These are phyloP conservation scores for Gomphus bonarii DNA, from an alignment of 1,284 basidiomycete genomes.

Conservation along the genomic window DNA sequence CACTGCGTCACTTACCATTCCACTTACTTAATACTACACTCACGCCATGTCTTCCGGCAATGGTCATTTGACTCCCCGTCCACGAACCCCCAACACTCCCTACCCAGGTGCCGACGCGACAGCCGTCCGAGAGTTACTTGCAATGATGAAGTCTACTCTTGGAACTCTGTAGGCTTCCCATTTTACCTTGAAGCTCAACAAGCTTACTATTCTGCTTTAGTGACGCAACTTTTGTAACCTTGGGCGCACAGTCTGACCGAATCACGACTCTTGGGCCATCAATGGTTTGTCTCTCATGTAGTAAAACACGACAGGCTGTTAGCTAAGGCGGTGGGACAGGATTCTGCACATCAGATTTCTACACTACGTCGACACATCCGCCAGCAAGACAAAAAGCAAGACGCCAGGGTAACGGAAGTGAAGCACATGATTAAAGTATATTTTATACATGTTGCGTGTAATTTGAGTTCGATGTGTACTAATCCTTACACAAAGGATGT, in stretches of 20 bases:
- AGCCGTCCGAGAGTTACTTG: slow-evolving; percentile 9
- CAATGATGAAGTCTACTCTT: slow-evolving; percentile 12
- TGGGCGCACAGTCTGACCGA: slow-evolving; percentile 23
- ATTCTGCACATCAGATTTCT: slow-evolving; percentile 23
- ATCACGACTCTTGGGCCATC: slow-evolving; percentile 22
- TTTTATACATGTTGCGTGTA: background rate
- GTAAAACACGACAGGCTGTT: background rate
- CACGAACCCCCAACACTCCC: slow-evolving; percentile 11
- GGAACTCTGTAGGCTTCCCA: slow-evolving; percentile 7
- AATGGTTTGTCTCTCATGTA: slow-evolving; percentile 18
- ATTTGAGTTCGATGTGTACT: background rate
- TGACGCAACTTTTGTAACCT: slow-evolving; percentile 18
- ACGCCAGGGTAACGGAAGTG: slow-evolving; percentile 23
- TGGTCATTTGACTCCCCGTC: slow-evolving; percentile 3
- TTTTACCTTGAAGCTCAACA: background rate
- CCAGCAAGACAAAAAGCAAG: slow-evolving; percentile 27
- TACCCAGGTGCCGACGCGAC: slow-evolving; percentile 10
- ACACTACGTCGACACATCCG: slow-evolving; percentile 24
- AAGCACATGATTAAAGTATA: slow-evolving; percentile 24
- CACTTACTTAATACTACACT: background rate
- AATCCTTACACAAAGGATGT: slow-evolving; percentile 16
- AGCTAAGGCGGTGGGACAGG: slow-evolving; percentile 17
- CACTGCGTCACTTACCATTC: background rate
- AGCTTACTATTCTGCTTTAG: background rate
- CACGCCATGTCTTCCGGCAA: background rate